A percentile compares a stretch with the other conserved stretches of the same genome.
These are phyloP conservation scores for Psilocybe subaeruginosa DNA, from an alignment of 768 basidiomycete species.

Conservation along the genomic window DNA sequence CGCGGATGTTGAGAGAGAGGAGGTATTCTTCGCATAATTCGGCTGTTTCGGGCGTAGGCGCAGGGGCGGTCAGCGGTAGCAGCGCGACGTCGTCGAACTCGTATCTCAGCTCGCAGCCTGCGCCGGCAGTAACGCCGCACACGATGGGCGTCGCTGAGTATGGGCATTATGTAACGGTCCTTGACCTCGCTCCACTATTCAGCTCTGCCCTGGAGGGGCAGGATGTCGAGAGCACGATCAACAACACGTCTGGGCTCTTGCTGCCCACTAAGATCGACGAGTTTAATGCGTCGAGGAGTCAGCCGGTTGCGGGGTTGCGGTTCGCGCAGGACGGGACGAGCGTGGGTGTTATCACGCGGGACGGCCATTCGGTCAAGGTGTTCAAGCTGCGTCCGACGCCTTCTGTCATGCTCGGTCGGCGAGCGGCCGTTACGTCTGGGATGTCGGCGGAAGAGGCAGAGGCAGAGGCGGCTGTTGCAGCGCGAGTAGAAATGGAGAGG, in stretches of 20 bases:
- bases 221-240: background rate
- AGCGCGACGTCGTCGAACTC: background rate
- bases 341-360: conserved; percentile 51
- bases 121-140: conserved; percentile 23
- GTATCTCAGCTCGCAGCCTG: conserved; percentile 1
- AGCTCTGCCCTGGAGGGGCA: background rate
- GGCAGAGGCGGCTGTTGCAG: no score
- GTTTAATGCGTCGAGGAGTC: conserved; percentile 50
- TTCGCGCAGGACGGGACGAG: conserved; percentile 61
- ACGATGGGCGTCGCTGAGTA: conserved; percentile 25
- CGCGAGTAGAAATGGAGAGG: no score
- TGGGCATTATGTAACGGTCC: conserved; percentile 54
- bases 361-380: conserved; percentile 57
- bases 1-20: conserved; percentile 21
- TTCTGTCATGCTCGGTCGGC: background rate
- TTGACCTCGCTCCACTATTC: conserved; percentile 49
- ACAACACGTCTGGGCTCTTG: background rate
- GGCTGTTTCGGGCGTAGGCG: background rate
- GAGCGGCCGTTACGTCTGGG: no score
- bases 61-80: background rate
- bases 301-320: conserved; percentile 45
- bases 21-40: conserved; percentile 23
- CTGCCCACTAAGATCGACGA: conserved; percentile 38
- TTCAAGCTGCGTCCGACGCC: conserved; percentile 39
- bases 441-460: no score